Conservation (phyloP, 345 rosid genomes). For the Citrus glauca region DNA sequence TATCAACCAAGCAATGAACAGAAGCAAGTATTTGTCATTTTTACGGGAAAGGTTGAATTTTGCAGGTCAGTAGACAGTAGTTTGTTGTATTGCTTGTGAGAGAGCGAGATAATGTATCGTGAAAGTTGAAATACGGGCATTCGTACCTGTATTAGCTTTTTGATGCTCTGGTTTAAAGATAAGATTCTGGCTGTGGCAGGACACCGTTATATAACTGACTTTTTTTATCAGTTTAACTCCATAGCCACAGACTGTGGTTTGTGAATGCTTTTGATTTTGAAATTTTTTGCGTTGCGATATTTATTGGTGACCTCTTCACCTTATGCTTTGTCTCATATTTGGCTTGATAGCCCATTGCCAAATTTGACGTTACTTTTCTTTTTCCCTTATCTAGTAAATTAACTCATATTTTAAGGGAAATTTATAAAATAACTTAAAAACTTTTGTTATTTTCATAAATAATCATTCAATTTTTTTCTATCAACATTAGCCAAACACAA, state of each 20-base stretch:
- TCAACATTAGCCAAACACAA: no score
- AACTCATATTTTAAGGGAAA: no score
- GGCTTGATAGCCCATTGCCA: no score
- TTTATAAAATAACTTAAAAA: no score
- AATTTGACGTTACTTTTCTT: no score
- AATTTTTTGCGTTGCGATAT: not conserved
- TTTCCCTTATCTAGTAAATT: no score
- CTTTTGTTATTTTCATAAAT: no score
- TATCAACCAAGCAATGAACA: slow-evolving; percentile 4
- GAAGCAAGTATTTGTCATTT: not conserved
- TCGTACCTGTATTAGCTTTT: not conserved
- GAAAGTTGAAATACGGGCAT: not conserved
- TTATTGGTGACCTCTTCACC: not conserved
- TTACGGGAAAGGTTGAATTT: not conserved
- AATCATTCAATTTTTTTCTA: no score
- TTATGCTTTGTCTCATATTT: no score
- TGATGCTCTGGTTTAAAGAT: not conserved
- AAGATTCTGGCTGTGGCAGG: not conserved
- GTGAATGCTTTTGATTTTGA: not conserved
- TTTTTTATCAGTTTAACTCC: slow-evolving; percentile 6
- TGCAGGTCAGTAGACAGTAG: not conserved
- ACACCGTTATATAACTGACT: not conserved
- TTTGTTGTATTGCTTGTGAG: slow-evolving; percentile 18
- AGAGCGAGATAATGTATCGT: not conserved
- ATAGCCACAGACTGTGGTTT: not conserved